These are phyloP conservation scores for Phaeomoniella chlamydospora DNA, from an alignment of 2,329 filamentous ascomycete genomes.

Conservation along the genomic window DNA sequence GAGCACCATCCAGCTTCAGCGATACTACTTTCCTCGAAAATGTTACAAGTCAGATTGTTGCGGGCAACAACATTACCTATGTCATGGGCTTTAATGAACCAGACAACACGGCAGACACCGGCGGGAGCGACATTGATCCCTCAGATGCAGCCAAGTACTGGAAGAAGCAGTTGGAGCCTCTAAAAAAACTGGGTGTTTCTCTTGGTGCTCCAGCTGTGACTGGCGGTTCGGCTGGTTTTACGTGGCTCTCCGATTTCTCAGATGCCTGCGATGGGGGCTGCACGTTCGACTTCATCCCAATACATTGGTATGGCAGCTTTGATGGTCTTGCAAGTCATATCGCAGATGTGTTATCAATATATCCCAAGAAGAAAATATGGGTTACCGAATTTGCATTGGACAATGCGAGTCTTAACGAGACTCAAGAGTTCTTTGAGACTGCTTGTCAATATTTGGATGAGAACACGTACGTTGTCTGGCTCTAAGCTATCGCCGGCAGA, in stretches of 20 bases:
- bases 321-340: slow-evolving; percentile 19
- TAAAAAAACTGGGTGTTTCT: slow-evolving; percentile 48
- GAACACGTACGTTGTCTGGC: slow-evolving; percentile 25
- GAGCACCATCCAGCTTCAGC: slow-evolving; percentile 31
- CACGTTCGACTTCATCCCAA: slow-evolving; percentile 32
- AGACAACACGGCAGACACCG: slow-evolving; percentile 39
- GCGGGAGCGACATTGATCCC: slow-evolving; percentile 50
- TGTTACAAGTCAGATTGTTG: slow-evolving; percentile 40
- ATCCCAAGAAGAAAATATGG: slow-evolving; percentile 51
- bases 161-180: slow-evolving; percentile 56
- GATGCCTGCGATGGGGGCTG: slow-evolving; percentile 29
- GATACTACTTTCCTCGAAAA: slow-evolving; percentile 47
- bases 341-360: slow-evolving; percentile 15
- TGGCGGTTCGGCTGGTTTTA: slow-evolving; percentile 42
- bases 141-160: slow-evolving; percentile 50
- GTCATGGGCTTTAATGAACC: slow-evolving; percentile 73
- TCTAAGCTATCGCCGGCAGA: background rate
- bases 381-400: slow-evolving; percentile 60
- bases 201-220: slow-evolving; percentile 60
- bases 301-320: slow-evolving; percentile 33
- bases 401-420: slow-evolving; percentile 38
- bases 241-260: slow-evolving; percentile 51
- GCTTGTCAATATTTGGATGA: slow-evolving; percentile 53
- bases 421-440: slow-evolving; percentile 54
- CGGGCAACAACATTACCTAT: slow-evolving; percentile 45